phyloP scores from a whole-genome alignment of 208 protist genomes.

The Trypanosoma brucei region DNA sequence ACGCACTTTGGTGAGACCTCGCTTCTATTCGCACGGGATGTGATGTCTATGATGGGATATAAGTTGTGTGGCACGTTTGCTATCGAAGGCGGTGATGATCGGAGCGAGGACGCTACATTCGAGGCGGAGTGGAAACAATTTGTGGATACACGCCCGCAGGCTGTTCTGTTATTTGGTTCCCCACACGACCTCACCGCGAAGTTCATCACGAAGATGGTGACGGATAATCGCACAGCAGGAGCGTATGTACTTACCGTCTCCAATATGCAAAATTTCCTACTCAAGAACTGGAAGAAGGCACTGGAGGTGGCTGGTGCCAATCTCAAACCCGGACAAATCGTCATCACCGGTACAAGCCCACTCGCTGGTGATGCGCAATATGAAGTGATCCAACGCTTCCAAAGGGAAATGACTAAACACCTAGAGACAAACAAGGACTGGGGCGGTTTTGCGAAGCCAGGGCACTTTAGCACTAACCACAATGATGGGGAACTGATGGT shows the following conservation, averaged over 20 bases:
- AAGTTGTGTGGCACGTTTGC: background rate
- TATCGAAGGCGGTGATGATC: background rate
- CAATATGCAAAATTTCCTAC: background rate
- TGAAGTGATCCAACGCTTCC: background rate
- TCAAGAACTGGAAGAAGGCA: background rate
- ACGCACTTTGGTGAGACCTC: background rate
- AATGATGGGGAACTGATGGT: conserved; percentile 21
- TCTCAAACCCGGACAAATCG: background rate
- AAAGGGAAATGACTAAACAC: background rate
- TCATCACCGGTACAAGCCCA: background rate
- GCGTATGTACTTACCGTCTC: background rate
- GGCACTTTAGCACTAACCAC: conserved; percentile 10
- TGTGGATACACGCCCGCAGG: background rate
- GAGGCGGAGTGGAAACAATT: background rate
- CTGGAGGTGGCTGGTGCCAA: background rate
- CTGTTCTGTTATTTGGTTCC: background rate
- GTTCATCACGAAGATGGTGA: background rate
- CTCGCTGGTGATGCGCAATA: background rate
- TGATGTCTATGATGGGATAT: background rate
- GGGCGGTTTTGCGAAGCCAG: background rate
- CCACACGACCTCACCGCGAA: background rate
- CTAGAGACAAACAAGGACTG: background rate
- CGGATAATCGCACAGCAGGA: background rate
- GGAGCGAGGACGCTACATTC: background rate
- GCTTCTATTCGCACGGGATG: background rate